Percentiles rank a stretch among this genome's conserved stretches.
These are phyloP conservation scores for Aspergillus intermedius DNA, from an alignment of 2,329 filamentous ascomycete species.

Conservation along the genomic window DNA sequence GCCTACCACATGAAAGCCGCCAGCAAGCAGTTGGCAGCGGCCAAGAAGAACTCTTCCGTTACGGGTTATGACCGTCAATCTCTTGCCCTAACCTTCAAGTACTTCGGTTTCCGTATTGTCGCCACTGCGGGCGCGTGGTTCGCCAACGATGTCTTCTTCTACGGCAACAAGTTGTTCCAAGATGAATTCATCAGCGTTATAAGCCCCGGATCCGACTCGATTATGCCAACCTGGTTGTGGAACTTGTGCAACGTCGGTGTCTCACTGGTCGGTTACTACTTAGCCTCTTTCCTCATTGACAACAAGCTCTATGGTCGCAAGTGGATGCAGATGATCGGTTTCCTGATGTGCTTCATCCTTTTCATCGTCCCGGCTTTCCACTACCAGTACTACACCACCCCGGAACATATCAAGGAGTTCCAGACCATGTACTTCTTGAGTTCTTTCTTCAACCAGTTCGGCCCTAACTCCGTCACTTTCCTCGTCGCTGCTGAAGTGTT, in stretches of 20 bases:
- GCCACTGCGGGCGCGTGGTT: slow-evolving; percentile 90
- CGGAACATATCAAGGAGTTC: slow-evolving; percentile 72
- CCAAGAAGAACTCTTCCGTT: slow-evolving; percentile 79
- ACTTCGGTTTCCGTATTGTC: slow-evolving; percentile 80
- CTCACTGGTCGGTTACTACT: slow-evolving; percentile 80
- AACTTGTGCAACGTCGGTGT: slow-evolving; percentile 87
- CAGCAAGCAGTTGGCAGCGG: slow-evolving; percentile 69
- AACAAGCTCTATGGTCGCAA: slow-evolving; percentile 96
- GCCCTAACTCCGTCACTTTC: slow-evolving; percentile 94
- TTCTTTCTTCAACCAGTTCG: slow-evolving; percentile 98
- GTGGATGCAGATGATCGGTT: slow-evolving; percentile 92
- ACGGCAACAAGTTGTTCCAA: slow-evolving; percentile 98
- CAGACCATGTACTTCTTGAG: slow-evolving; percentile 98
- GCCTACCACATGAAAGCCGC: slow-evolving; percentile 89
- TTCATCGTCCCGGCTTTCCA: slow-evolving; percentile 88
- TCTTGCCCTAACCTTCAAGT: slow-evolving; percentile 66
- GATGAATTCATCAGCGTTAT: slow-evolving; percentile 81
- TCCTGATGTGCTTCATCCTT: slow-evolving; percentile 86
- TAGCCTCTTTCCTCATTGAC: slow-evolving; percentile 82
- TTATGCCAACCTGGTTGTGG: slow-evolving; percentile 87
- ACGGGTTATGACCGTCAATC: slow-evolving; percentile 91
- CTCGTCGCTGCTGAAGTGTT: slow-evolving; percentile 94
- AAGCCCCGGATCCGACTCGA: slow-evolving; percentile 59
- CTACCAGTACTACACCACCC: slow-evolving; percentile 72
- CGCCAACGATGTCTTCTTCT: slow-evolving; percentile 97